Percentiles rank a stretch among this genome's conserved stretches.
These are phyloP conservation scores for Hygrophorus russula DNA, from an alignment of 768 basidiomycete genomes.

Conservation along the genomic window DNA sequence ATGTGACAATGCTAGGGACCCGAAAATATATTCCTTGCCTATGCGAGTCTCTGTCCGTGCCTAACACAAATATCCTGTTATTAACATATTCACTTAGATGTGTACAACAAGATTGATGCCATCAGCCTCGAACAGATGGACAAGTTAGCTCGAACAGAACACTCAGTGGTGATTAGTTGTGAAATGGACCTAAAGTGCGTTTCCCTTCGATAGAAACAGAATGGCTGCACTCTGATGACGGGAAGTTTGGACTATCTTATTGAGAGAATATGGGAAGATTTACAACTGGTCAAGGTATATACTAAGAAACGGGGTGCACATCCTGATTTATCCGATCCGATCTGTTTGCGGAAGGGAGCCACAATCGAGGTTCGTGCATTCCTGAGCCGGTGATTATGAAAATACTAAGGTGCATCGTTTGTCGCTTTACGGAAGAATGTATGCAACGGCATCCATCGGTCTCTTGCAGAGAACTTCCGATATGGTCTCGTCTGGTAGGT, in stretches of 20 bases:
- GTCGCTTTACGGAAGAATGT: slow-evolving; percentile 43
- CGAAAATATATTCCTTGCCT: slow-evolving; percentile 94
- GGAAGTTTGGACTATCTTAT: slow-evolving; percentile 60
- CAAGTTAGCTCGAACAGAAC: slow-evolving; percentile 68
- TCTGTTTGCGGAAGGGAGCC: slow-evolving; percentile 83
- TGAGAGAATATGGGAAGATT: slow-evolving; percentile 69
- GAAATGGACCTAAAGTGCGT: slow-evolving; percentile 85
- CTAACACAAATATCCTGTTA: slow-evolving; percentile 5
- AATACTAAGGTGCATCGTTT: slow-evolving; percentile 2
- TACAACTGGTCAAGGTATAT: slow-evolving; percentile 83
- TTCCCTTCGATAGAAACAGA: not conserved
- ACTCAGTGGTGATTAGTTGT: slow-evolving; percentile 92
- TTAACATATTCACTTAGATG: slow-evolving; percentile 34
- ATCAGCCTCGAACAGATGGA: slow-evolving; percentile 78
- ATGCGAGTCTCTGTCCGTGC: slow-evolving; percentile 36
- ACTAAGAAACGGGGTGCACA: slow-evolving; percentile 96
- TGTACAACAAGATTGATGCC: slow-evolving; percentile 95
- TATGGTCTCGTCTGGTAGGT: slow-evolving; percentile 89
- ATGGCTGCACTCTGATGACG: slow-evolving; percentile 1
- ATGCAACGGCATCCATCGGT: slow-evolving; percentile 87
- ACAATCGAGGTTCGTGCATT: slow-evolving; percentile 64
- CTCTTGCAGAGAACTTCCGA: slow-evolving; percentile 82
- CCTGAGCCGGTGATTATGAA: too few relatives aligned
- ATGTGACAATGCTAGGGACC: slow-evolving; percentile 41
- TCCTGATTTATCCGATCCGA: slow-evolving; percentile 85